Conservation (phyloP, 768 basidiomycete species). For the Suillus sp. region DNA sequence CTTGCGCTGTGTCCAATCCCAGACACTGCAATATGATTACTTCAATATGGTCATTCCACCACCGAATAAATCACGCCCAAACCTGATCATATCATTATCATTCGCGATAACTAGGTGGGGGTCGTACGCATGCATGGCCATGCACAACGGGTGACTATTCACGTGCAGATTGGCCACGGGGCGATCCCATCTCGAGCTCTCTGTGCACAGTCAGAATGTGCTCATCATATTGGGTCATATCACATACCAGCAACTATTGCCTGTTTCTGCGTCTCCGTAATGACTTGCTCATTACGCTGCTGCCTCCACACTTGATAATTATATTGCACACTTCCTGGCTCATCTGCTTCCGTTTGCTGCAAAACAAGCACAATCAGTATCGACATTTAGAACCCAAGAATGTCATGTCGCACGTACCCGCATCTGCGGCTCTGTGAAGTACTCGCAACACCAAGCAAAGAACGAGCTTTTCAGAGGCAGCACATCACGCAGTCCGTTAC, state of each 20-base stretch:
- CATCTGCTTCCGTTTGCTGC: constrained; percentile 92
- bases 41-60: not conserved
- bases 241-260: constrained; percentile 72
- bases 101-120: constrained; percentile 85
- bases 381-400: constrained; percentile 4
- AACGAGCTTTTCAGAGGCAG: constrained; percentile 89
- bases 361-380: constrained; percentile 15
- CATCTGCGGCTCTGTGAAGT: constrained; percentile 99
- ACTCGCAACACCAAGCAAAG: constrained; percentile 96
- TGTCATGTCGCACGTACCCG: constrained; percentile 55
- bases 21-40: constrained; percentile 58
- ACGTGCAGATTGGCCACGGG: constrained; percentile 67
- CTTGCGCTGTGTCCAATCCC: constrained; percentile 88
- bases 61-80: constrained; percentile 19
- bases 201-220: constrained; percentile 36
- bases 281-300: constrained; percentile 82
- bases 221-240: not conserved
- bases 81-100: constrained; percentile 87
- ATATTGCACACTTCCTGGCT: constrained; percentile 91
- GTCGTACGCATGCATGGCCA: constrained; percentile 93
- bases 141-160: constrained; percentile 62
- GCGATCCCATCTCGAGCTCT: constrained; percentile 69
- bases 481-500: constrained; percentile 78
- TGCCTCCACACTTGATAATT: constrained; percentile 97
- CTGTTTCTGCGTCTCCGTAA: constrained; percentile 67